A percentile compares a stretch with the other conserved stretches of the same genome.
Evolutionary conservation across 1,284 basidiomycete genomes (phyloP).

Genomic region (Phylloporus sp.): DNA sequence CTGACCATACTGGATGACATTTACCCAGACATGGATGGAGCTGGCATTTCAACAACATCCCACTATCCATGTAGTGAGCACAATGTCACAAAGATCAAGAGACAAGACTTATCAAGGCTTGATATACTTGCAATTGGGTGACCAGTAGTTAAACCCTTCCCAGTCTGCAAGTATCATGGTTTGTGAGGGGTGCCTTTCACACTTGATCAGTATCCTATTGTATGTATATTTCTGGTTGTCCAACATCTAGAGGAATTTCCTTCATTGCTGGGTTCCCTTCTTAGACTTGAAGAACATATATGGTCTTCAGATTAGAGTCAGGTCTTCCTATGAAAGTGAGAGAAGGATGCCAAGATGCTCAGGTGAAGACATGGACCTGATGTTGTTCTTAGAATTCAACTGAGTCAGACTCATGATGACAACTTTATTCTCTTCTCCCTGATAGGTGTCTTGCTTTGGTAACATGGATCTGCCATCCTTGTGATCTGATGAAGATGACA

Average conservation of each 20-base stretch:
- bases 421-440: constrained; percentile 46
- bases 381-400: constrained; percentile 60
- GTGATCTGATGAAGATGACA: constrained; percentile 62
- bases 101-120: constrained; percentile 55
- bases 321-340: constrained; percentile 65
- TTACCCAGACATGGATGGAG: too few relatives aligned
- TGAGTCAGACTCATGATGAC: constrained; percentile 66
- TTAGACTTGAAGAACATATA: constrained; percentile 62
- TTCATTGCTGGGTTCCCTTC: constrained; percentile 62
- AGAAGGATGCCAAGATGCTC: constrained; percentile 73
- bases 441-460: constrained; percentile 71
- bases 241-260: constrained; percentile 53
- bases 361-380: constrained; percentile 72
- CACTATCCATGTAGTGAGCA: too few relatives aligned
- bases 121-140: constrained; percentile 69
- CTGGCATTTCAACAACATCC: too few relatives aligned
- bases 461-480: constrained; percentile 54
- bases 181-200: constrained; percentile 59
- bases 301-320: constrained; percentile 71
- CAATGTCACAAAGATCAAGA: too few relatives aligned
- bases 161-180: constrained; percentile 47
- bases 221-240: constrained; percentile 54
- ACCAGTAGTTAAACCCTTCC: constrained; percentile 57
- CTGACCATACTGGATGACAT: too few relatives aligned
- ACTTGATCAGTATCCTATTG: constrained; percentile 64